phyloP scores from a whole-genome alignment of 805 yeast genomes.

The Ogataea siamensis region DNA sequence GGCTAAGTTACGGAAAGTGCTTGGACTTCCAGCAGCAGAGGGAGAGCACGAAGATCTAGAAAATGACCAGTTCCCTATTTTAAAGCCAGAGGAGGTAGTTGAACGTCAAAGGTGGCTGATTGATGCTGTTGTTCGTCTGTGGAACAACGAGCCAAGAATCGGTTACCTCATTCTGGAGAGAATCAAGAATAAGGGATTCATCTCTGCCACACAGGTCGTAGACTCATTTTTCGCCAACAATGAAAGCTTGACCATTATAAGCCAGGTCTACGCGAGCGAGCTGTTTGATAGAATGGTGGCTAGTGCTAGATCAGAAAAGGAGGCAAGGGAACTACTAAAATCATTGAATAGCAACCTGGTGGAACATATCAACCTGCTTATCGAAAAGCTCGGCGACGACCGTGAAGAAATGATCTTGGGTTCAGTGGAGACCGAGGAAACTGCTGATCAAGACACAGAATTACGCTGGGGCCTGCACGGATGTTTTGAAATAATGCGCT shows the following conservation, averaged over 20 bases:
- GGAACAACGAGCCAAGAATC: conserved; percentile 65
- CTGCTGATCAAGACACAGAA: conserved; percentile 32
- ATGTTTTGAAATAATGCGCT: conserved; percentile 13
- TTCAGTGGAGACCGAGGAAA: conserved; percentile 10
- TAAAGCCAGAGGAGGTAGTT: conserved; percentile 26
- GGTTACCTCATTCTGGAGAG: conserved; percentile 60
- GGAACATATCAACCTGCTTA: conserved; percentile 16
- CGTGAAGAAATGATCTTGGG: conserved; percentile 11
- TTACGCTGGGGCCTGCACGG: conserved; percentile 41
- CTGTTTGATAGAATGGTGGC: conserved; percentile 29
- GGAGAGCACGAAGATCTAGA: conserved; percentile 17
- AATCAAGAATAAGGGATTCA: conserved; percentile 44
- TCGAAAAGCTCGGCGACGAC: conserved; percentile 17
- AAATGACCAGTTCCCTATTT: conserved; percentile 25
- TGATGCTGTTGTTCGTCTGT: conserved; percentile 56
- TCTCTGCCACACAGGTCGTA: conserved; percentile 42
- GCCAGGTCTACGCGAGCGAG: conserved; percentile 47
- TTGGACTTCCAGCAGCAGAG: conserved; percentile 23
- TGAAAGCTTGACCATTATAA: conserved; percentile 36
- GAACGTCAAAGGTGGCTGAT: conserved; percentile 45
- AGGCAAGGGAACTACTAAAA: conserved; percentile 25
- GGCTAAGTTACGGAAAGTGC: conserved; percentile 26
- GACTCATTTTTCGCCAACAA: conserved; percentile 39
- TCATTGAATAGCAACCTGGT: conserved; percentile 13
- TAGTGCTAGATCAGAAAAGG: conserved; percentile 14